Evolutionary conservation across 257 asterid genomes (phyloP), one percentile per base, ranked within the genome.

Genomic region (Solanum clarkiae): DNA sequence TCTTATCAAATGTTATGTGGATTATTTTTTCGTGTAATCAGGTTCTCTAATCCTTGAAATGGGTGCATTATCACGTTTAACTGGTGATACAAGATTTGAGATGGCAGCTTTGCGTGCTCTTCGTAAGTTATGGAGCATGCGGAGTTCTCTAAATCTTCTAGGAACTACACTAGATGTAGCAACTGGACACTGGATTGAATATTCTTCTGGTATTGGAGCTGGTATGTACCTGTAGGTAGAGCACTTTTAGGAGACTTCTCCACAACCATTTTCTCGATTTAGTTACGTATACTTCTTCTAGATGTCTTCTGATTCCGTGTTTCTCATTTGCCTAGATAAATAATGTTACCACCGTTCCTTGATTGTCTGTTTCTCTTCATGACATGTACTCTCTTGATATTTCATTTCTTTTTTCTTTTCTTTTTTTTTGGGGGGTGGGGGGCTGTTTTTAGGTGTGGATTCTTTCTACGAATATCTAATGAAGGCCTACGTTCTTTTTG

Each of bases 11-110:
- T 83, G 81, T 84, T 22, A 57, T 60, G 29, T 82, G 84, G 87
- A 86, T 77, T 68, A 65, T 68, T 85, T 17, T 32, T 55, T 10
- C 87, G 69, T 86, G 81, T 87, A 65, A 80, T 62, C 86, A 96
- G 99, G 99, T 90, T 96, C 98, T 80, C 90, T 96, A 88, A 92
- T 96, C 89, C 98, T 96, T 90, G 99, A 95, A 93, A 96, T 96
- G 99, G 99, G 99, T 84, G 97, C 98, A 53, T 86, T 96, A 71
- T 95, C 99, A 53, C 98, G 87, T 84, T 86, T 96, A 88, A 96
- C 99, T 22, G 97, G 99, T 59, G 98, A 96, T 87, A 92, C 98
- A 82, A 90, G 92, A 91, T 96, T 93, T 86, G 99, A 95, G 86
- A 88, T 91, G 80, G 98, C 95, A 84, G 97, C 99, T 88, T 89